Conservation (phyloP, 208 protist genomes). For the Leishmania major region DNA sequence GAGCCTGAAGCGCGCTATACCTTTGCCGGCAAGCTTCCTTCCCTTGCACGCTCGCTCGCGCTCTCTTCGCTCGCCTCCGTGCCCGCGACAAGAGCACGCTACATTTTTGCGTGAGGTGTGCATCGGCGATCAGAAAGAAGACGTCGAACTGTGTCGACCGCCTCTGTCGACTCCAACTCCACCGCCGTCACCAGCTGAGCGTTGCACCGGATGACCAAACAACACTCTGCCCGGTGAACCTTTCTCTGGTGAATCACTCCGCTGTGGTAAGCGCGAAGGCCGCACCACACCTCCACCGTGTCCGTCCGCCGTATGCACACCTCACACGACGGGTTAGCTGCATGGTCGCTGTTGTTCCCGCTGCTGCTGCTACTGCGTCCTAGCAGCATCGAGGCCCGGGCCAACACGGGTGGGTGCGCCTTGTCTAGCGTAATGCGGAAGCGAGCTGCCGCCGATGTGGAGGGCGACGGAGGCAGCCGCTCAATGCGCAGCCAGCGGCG, state of each 20-base stretch:
- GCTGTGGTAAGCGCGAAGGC: constrained; percentile 49
- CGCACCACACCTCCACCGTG: constrained; percentile 46
- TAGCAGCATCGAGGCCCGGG: constrained; percentile 5
- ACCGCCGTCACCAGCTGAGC: constrained; percentile 48
- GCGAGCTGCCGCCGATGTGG: background rate
- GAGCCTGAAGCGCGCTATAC: background rate
- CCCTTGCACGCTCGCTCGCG: background rate
- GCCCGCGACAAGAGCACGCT: background rate
- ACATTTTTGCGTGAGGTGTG: background rate
- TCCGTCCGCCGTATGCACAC: constrained; percentile 34
- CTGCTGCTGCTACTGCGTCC: background rate
- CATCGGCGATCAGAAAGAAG: constrained; percentile 2
- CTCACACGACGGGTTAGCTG: constrained; percentile 16
- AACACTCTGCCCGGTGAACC: constrained; percentile 51
- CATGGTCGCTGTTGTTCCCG: background rate
- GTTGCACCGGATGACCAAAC: constrained; percentile 55
- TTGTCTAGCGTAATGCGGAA: constrained; percentile 27
- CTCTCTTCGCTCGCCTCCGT: background rate
- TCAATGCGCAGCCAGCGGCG: constrained; percentile 38
- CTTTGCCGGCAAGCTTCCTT: background rate
- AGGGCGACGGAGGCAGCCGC: background rate
- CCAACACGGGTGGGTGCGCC: background rate
- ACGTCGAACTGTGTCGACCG: constrained; percentile 19
- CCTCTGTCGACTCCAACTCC: constrained; percentile 58
- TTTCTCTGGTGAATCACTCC: constrained; percentile 50